Evolutionary conservation across 768 basidiomycete genomes (phyloP), one percentile per base, ranked within the genome.

Genomic region (Russula griseocarnosa): DNA sequence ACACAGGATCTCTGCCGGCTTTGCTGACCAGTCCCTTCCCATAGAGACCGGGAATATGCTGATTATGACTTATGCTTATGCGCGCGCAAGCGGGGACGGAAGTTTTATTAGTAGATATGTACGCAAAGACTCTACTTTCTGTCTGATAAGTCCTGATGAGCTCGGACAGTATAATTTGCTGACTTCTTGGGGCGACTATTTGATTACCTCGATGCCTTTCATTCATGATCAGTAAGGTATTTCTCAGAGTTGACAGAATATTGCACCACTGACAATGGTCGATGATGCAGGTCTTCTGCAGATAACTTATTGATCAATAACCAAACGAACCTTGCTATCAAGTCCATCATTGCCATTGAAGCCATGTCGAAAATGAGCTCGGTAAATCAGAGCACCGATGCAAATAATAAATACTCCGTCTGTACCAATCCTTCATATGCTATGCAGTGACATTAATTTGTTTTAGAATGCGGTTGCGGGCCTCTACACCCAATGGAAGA

Each of bases 261-360:
- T 3, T n/a, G 7, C 24, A 20, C 7, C 44, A 16, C 42, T 52
- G 51, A 58, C 24, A 28, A 59, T 59, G 58, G 50, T 55, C 18
- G 60, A 42, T 38, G 20, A 42, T n/a, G 61, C 52, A 67, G 71
- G 34, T 13, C n/a, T 3, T 55, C 58, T 13, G 57, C 59, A 2
- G 65, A 71, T 53, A 11, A 20, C 5, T 20, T 46, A 14, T 22
- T 40, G 0, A 59, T 38, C 28, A 78, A 78, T 10, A 86, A 87
- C 68, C 84, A 86, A 70, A 87, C 86, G 16, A 87, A 87, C 69
- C 76, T 87, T 30, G 24, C 24, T 10, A 83, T 87, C 73, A 89
- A 88, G 69, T 86, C 86, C 34, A 85, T 87, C 62, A 74, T 86
- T 54, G 86, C 84, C 7, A 85, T 88, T 70, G 74, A 81, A 65